Base-by-base conservation (phyloP, 768 basidiomycete genomes). In the Agaricus blazei region DNA sequence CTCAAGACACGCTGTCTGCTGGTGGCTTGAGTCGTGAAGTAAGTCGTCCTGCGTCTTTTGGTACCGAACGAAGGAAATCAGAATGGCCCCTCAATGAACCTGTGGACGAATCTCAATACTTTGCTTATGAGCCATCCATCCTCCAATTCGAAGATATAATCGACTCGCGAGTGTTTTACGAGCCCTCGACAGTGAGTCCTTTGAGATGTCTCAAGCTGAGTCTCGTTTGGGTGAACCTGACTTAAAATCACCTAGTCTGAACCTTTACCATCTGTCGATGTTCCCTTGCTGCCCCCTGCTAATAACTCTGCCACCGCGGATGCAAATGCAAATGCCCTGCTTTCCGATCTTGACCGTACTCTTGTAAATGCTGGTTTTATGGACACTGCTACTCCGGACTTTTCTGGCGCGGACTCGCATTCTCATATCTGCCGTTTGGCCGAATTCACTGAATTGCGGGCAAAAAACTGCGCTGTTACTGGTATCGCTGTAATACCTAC, bases 361-460 rank as follows among this genome's bases (percentile, higher is more conserved):
- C 15, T 36, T 36, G 29, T 45, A n/a, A n/a, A 51, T 23, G 28
- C 19, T 27, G 43, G 12, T 24, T 41, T 51, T 14, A 27, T 31
- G 37, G 44, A 48, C 24, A 19, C 34, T 27, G 19, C 47, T 41
- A n/a, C 34, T 36, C 36, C 50, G n/a, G 14, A 50, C 4, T 15
- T 44, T 11, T 43, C 38, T 31, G 55, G 62, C 24, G 61, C 65
- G 9, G 60, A 68, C 14, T 59, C 69, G 31, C 64, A 66, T 23
- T 67, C 57, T 6, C 69, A 67, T 49, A 56, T 70, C 8, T 64
- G 71, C 8, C 72, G 70, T 7, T 68, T 74, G 11, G 62, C 64
- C 3, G 62, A 70, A 0, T 80, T 77, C 59, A 71, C 75, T 15
- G 67, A 60, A 54, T 65, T 81, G 12, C 72, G 79, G 31, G 72